These are phyloP conservation scores for Casuarina equisetifolia DNA, from an alignment of 306 rosid species.

Conservation along the genomic window DNA sequence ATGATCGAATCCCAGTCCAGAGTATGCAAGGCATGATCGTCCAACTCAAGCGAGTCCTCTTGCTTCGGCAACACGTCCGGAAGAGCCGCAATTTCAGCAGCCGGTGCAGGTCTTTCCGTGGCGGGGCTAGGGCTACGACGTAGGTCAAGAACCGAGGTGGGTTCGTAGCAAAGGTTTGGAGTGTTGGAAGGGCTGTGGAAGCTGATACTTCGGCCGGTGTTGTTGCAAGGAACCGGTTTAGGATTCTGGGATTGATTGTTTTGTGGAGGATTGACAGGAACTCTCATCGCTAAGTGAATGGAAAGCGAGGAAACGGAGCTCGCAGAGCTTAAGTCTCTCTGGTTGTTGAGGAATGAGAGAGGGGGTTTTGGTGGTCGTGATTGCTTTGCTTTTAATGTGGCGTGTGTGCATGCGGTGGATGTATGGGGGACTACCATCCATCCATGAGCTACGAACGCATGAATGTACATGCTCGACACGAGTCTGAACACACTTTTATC, in stretches of 20 bases:
- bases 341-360: constrained; percentile 20
- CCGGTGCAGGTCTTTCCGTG: constrained; percentile 31
- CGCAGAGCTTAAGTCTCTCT: constrained; percentile 5
- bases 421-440: neutral
- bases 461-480: constrained; percentile 36
- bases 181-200: constrained; percentile 24
- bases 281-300: constrained; percentile 59
- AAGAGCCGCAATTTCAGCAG: constrained; percentile 5
- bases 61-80: constrained; percentile 31
- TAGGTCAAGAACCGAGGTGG: constrained; percentile 80
- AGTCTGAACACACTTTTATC: constrained; percentile 41
- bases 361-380: constrained; percentile 54
- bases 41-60: constrained; percentile 50
- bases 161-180: constrained; percentile 59
- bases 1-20: constrained; percentile 84
- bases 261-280: constrained; percentile 55
- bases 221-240: constrained; percentile 30
- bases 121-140: constrained; percentile 77
- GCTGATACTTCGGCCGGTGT: constrained; percentile 24
- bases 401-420: constrained; percentile 45
- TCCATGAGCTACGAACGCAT: neutral
- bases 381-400: constrained; percentile 60
- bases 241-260: constrained; percentile 36
- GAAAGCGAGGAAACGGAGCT: neutral
- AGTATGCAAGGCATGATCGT: constrained; percentile 61